These are phyloP conservation scores for Arabidopsis thaliana DNA, from an alignment of 345 rosid genomes.

Conservation along the genomic window TAIR10.1 NC_003070.9:5607001-5607500, in stretches of 20 bases:
- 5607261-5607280: slow-evolving; percentile 37
- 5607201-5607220: slow-evolving; percentile 41
- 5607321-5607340: no score
- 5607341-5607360: no score
- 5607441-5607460: no score
- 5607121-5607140: slow-evolving; percentile 49
- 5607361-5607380: no score
- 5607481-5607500: no score
- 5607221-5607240: slow-evolving; percentile 37
- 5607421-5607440: no score
- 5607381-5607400: no score
- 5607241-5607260: slow-evolving; percentile 41
- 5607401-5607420: no score
- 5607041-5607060: slow-evolving; percentile 43
- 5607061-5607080: slow-evolving; percentile 48
- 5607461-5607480: no score
- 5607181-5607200: slow-evolving; percentile 41
- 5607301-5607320: no score
- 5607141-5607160: slow-evolving; percentile 38
- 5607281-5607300: neutral
- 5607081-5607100: slow-evolving; percentile 44
- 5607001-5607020: slow-evolving; percentile 23
- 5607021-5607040: slow-evolving; percentile 40
- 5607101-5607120: slow-evolving; percentile 43
- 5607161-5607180: slow-evolving; percentile 17